Conservation (phyloP, 768 basidiomycete genomes). For the Tylopilus subfusipes region DNA sequence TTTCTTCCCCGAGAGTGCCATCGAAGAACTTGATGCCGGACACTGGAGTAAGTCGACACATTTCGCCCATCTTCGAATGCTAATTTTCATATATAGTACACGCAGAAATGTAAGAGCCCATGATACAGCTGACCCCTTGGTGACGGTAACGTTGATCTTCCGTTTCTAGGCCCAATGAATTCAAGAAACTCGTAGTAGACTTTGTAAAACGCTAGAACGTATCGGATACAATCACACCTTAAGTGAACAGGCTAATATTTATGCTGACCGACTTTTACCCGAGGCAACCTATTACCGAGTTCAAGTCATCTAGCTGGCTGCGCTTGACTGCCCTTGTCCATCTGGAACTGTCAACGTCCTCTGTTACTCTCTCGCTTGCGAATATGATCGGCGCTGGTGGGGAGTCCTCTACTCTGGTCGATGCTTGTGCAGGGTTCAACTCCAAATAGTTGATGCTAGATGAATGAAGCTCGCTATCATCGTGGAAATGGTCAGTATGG, state of each 20-base stretch:
- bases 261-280: background rate
- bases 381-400: conserved; percentile 19
- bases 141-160: background rate
- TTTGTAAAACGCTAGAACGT: conserved; percentile 22
- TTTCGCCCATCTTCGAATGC: background rate
- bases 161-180: conserved; percentile 49
- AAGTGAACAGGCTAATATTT: background rate
- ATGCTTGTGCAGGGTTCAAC: conserved; percentile 31
- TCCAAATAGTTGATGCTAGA: conserved; percentile 28
- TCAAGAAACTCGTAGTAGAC: conserved; percentile 39
- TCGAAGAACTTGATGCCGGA: conserved; percentile 67
- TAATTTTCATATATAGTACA: conserved; percentile 52
- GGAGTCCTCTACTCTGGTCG: conserved; percentile 27
- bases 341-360: conserved; percentile 6
- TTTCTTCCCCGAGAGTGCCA: conserved; percentile 69
- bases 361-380: background rate
- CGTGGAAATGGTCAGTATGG: background rate
- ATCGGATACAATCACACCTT: background rate
- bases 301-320: background rate
- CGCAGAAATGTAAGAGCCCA: conserved; percentile 56
- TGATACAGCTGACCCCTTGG: background rate
- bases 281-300: background rate
- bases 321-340: background rate
- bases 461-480: background rate
- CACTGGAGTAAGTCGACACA: conserved; percentile 73